These are phyloP conservation scores for Wickerhamiella azyma DNA, from an alignment of 805 yeast species.

Conservation along the genomic window DNA sequence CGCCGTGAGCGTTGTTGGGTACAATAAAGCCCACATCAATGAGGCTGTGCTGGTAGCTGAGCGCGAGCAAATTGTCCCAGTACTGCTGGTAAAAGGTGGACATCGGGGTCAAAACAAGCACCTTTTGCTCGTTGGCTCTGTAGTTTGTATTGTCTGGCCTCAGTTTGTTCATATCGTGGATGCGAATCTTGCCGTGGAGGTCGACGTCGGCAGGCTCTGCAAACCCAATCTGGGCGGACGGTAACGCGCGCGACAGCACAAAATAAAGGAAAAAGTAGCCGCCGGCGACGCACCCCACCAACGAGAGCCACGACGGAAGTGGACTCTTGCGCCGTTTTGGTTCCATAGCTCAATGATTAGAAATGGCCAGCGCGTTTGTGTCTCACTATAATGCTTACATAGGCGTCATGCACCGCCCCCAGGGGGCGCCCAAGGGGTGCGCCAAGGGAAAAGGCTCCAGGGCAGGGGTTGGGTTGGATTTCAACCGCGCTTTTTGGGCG, in stretches of 20 bases:
- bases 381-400: too few species aligned
- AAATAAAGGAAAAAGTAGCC: constrained; percentile 4
- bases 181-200: constrained; percentile 18
- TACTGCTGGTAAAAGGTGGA: constrained; percentile 71
- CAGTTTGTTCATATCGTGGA: constrained; percentile 52
- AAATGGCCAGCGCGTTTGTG: neutral
- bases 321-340: constrained; percentile 7
- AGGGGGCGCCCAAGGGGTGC: too few species aligned
- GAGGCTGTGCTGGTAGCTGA: constrained; percentile 72
- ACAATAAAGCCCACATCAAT: constrained; percentile 84
- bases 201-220: constrained; percentile 19
- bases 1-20: constrained; percentile 76
- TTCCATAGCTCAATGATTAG: constrained; percentile 1
- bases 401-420: too few species aligned
- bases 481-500: too few species aligned
- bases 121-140: constrained; percentile 62
- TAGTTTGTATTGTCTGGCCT: constrained; percentile 54
- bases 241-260: constrained; percentile 9
- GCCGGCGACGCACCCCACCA: neutral
- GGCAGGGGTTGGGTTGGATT: too few species aligned
- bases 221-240: constrained; percentile 14
- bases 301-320: constrained; percentile 1
- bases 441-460: too few species aligned
- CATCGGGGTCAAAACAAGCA: constrained; percentile 81
- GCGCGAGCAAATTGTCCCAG: constrained; percentile 68